These are phyloP conservation scores for Discostella stelligeroides DNA, from an alignment of 108 stramenopile species.

Conservation along the genomic window DNA sequence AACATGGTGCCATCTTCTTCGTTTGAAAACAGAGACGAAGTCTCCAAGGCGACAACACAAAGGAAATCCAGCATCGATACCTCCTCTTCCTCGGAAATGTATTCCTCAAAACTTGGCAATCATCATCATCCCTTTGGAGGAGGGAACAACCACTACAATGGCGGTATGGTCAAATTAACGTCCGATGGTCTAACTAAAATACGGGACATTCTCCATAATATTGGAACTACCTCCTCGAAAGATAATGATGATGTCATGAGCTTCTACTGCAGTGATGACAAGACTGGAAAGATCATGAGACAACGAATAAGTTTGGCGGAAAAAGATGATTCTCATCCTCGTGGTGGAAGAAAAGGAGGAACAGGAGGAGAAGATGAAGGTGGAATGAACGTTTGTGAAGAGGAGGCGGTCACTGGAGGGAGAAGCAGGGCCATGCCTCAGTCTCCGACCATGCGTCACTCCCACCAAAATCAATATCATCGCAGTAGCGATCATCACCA, in stretches of 20 bases:
- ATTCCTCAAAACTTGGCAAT: too few relatives aligned
- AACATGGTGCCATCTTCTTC: too few relatives aligned
- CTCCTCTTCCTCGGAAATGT: too few relatives aligned
- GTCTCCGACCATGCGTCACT: not conserved
- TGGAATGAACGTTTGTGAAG: not conserved
- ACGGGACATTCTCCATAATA: not conserved
- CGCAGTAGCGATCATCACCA: not conserved
- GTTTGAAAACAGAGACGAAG: too few relatives aligned
- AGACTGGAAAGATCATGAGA: constrained; percentile 16
- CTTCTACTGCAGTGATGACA: constrained; percentile 12
- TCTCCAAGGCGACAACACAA: too few relatives aligned
- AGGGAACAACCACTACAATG: too few relatives aligned
- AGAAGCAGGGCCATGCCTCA: not conserved
- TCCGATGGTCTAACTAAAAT: not conserved
- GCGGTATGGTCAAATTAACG: constrained; percentile 1
- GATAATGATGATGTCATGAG: constrained; percentile 22
- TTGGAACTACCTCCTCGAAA: not conserved
- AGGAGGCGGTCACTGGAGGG: too few relatives aligned
- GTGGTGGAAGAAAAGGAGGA: not conserved
- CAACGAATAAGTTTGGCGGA: constrained; percentile 7
- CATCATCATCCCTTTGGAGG: too few relatives aligned
- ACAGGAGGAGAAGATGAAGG: not conserved
- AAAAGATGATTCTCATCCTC: too few relatives aligned
- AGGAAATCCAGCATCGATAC: too few relatives aligned
- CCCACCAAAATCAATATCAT: not conserved